These are phyloP conservation scores for Cymodocea nodosa DNA, from an alignment of 116 monocot genomes.

Conservation along the genomic window DNA sequence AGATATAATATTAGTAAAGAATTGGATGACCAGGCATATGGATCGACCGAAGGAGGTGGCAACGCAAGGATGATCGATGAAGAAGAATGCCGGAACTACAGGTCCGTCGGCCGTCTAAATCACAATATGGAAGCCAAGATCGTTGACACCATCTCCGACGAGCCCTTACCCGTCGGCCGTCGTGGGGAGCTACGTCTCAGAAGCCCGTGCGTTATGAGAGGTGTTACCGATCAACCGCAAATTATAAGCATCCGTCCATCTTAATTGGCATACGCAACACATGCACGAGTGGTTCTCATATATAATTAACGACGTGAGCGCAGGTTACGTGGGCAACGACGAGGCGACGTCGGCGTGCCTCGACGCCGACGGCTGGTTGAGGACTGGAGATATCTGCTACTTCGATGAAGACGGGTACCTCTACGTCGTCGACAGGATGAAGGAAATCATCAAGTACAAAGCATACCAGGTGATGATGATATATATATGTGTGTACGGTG, in stretches of 20 bases:
- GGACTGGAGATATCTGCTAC: conserved; percentile 73
- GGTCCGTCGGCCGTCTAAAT: conserved; percentile 35
- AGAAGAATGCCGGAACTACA: conserved; percentile 28
- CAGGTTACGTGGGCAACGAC: conserved; percentile 63
- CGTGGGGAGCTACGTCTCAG: conserved; percentile 41
- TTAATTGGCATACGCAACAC: too few species aligned
- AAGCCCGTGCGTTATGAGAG: conserved; percentile 44
- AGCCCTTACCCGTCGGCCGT: conserved; percentile 23
- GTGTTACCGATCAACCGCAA: too few species aligned
- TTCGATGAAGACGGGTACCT: conserved; percentile 61
- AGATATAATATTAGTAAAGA: too few species aligned
- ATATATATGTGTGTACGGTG: too few species aligned
- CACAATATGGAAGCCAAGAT: conserved; percentile 38
- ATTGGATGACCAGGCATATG: conserved; percentile 38
- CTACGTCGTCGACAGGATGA: conserved; percentile 57
- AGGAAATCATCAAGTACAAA: conserved; percentile 87
- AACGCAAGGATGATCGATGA: conserved; percentile 31
- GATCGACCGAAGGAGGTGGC: conserved; percentile 51
- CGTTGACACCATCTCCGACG: conserved; percentile 25
- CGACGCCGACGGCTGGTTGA: conserved; percentile 61
- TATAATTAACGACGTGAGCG: too few species aligned
- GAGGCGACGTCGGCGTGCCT: conserved; percentile 45
- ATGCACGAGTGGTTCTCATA: too few species aligned
- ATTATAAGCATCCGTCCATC: too few species aligned
- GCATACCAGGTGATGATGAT: conserved; percentile 20